Conservation (phyloP, 1,284 basidiomycete genomes). For the Cutaneotrichosporon cutaneum region DNA sequence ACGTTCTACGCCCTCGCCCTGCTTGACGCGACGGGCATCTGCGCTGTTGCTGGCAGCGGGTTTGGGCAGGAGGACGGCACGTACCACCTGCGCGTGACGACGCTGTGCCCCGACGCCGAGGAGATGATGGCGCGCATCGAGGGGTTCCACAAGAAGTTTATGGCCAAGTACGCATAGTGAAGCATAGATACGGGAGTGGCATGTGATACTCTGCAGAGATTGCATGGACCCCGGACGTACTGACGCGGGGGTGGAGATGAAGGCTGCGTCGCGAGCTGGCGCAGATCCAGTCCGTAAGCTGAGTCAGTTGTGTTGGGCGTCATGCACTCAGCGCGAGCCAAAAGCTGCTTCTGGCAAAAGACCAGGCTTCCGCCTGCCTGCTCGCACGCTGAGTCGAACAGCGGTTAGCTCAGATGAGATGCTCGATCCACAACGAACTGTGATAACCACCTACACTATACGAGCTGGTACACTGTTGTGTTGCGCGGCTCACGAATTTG, state of each 20-base stretch:
- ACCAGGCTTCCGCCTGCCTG: not conserved
- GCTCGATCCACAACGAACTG: conserved; percentile 1
- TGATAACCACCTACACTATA: conserved; percentile 2
- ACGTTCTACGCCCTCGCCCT: conserved; percentile 76
- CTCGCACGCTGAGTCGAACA: conserved; percentile 2
- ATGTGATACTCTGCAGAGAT: no score
- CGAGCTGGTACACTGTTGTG: not conserved
- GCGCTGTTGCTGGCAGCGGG: conserved; percentile 80
- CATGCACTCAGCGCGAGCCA: not conserved
- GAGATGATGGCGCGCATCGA: conserved; percentile 79
- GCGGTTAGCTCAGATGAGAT: conserved; percentile 2
- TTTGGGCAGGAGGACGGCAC: conserved; percentile 83
- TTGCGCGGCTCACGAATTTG: no score
- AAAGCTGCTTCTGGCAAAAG: not conserved
- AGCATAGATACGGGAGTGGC: no score
- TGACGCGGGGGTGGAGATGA: no score
- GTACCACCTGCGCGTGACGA: conserved; percentile 79
- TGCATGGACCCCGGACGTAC: no score
- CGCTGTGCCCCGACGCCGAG: conserved; percentile 73
- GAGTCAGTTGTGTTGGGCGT: no score
- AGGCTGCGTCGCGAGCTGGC: no score
- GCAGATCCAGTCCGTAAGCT: no score
- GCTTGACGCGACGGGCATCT: conserved; percentile 79
- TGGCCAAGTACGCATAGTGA: conserved; percentile 61
- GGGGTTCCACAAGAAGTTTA: conserved; percentile 71